Conservation (phyloP, 805 yeast species). For the Wickerhamomyces canadensis region DNA sequence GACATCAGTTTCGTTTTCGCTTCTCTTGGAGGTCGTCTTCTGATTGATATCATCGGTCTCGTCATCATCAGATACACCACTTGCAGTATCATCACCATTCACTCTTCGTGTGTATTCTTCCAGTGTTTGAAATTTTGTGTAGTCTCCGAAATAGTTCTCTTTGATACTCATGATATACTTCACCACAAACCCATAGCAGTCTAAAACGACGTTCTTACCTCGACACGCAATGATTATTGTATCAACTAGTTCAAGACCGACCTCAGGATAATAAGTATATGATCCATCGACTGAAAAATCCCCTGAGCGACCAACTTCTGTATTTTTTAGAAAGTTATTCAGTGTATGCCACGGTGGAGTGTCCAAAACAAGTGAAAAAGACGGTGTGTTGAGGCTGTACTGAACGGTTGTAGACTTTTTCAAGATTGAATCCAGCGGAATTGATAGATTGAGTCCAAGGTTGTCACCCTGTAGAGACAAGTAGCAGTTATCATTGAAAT, state of each 20-base stretch:
- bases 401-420: slow-evolving; percentile 46
- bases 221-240: slow-evolving; percentile 57
- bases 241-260: slow-evolving; percentile 67
- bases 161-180: slow-evolving; percentile 69
- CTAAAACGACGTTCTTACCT: slow-evolving; percentile 62
- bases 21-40: slow-evolving; percentile 28
- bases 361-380: slow-evolving; percentile 55
- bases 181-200: slow-evolving; percentile 74
- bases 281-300: slow-evolving; percentile 60
- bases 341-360: slow-evolving; percentile 93
- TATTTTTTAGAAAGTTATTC: slow-evolving; percentile 58
- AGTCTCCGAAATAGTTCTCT: slow-evolving; percentile 89
- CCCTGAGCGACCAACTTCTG: slow-evolving; percentile 61
- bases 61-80: not conserved
- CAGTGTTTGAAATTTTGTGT: slow-evolving; percentile 74
- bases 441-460: slow-evolving; percentile 37
- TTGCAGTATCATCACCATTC: not conserved
- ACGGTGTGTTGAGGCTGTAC: slow-evolving; percentile 49
- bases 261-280: slow-evolving; percentile 51
- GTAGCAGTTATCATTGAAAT: slow-evolving; percentile 73
- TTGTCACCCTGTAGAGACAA: slow-evolving; percentile 65
- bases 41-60: slow-evolving; percentile 2
- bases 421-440: slow-evolving; percentile 58
- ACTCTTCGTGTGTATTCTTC: slow-evolving; percentile 60
- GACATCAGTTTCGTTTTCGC: slow-evolving; percentile 73